Evolutionary conservation across 495 filamentous ascomycete genomes (phyloP), one percentile per base, ranked within the genome.

Genomic region (Aeminium ludgeri): DNA sequence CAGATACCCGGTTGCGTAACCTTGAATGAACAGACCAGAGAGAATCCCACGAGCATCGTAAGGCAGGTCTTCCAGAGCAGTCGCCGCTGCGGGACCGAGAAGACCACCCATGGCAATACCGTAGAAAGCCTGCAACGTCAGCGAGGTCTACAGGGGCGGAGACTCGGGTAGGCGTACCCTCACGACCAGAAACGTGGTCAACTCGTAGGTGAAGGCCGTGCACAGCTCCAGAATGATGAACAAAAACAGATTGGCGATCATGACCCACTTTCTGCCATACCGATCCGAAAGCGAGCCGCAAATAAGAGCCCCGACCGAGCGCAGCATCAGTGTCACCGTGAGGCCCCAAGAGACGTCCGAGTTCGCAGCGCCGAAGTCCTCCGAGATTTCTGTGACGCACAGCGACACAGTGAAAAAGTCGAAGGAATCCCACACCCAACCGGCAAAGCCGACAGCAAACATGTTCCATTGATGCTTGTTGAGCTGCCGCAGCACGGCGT

Each of bases 251-350:
- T 54, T 54, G 38, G 40, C 38, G 20, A 57, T 44, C 31, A 57
- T 41, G 10, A 50, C 43, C 32, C 80, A 89, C 57, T 86, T 91
- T 12, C 83, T 25, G 4, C 40, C 48, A 31, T 46, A 52, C 25
- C 49, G 39, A 43, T 55, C 53, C 15, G 46, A 40, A 18, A 53
- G 23, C 10, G 20, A 32, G 8, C 53, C 53, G 31, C 46, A 48
- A 20, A 55, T 47, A 8, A 53, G 44, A 19, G 49, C 49, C 23
- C 53, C 53, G 11, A 54, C 51, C 3, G 46, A 56, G 2, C 53
- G 45, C 20, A 56, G 51, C 53, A 56, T 54, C 11, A 56, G 33
- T 3, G 53, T 54, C 10, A 56, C 45, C 4, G 53, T 56, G 10
- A 56, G 37, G 34, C 40, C 57, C 60, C 59, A 65, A 3, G 59